Conservation (phyloP, 768 basidiomycete genomes). For the Trametes villosa region DNA sequence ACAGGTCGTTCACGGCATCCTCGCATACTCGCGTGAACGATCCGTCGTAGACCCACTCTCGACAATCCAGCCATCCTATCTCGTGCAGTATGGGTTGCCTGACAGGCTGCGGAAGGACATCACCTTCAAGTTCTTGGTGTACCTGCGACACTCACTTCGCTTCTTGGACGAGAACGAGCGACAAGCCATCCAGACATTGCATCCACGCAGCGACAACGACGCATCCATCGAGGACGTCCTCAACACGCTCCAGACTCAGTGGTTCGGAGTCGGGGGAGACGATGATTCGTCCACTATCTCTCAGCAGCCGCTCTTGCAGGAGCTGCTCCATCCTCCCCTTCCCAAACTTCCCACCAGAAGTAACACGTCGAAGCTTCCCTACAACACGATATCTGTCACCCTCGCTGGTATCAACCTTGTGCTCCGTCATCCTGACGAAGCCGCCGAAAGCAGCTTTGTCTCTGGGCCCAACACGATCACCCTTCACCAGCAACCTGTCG, state of each 20-base stretch:
- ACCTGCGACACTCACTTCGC: constrained; percentile 71
- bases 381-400: not conserved
- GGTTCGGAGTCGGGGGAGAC: constrained; percentile 18
- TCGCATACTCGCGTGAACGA: constrained; percentile 53
- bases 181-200: constrained; percentile 21
- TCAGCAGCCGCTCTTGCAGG: constrained; percentile 18
- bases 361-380: not conserved
- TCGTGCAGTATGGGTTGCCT: constrained; percentile 76
- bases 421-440: constrained; percentile 14
- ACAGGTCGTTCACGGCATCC: constrained; percentile 51
- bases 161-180: constrained; percentile 40
- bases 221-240: constrained; percentile 24
- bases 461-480: constrained; percentile 5
- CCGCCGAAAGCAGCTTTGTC: constrained; percentile 12
- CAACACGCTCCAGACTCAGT: constrained; percentile 22
- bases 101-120: constrained; percentile 68
- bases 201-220: not conserved
- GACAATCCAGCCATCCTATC: constrained; percentile 80
- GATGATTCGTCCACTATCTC: constrained; percentile 20
- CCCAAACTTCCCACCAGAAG: not conserved
- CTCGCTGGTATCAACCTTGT: constrained; percentile 1
- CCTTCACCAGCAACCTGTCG: constrained; percentile 2
- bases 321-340: constrained; percentile 13
- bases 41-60: constrained; percentile 76
- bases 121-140: constrained; percentile 77